phyloP scores from a whole-genome alignment of 1,284 basidiomycete species.

The Mrakiaceae sp. region DNA sequence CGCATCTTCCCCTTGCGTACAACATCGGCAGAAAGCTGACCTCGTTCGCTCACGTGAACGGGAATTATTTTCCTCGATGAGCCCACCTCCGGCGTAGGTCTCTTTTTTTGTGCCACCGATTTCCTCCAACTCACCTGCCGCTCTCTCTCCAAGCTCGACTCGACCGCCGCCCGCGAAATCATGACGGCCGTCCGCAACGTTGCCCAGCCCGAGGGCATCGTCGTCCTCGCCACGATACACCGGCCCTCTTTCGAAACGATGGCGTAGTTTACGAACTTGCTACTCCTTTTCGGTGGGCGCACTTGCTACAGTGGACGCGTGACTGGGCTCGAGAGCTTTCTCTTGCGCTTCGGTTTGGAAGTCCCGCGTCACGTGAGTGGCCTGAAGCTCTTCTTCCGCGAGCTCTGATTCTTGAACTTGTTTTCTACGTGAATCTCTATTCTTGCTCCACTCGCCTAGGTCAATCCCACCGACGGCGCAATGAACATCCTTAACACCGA shows the following conservation, averaged over 20 bases:
- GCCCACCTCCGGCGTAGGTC: constrained; percentile 29
- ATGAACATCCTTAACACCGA: constrained; percentile 29
- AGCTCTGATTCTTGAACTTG: too few species aligned
- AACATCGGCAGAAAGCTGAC: not conserved
- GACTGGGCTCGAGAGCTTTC: constrained; percentile 20
- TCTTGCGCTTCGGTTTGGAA: too few species aligned
- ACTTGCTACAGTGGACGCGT: constrained; percentile 24
- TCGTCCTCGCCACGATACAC: constrained; percentile 32
- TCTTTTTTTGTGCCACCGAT: not conserved
- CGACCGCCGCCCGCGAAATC: constrained; percentile 28
- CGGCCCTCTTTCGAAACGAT: constrained; percentile 31
- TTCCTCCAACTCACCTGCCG: not conserved
- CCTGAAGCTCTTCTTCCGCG: too few species aligned
- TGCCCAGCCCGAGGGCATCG: constrained; percentile 23
- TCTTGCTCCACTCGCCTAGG: constrained; percentile 11
- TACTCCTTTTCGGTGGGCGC: constrained; percentile 27
- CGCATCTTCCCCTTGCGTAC: not conserved
- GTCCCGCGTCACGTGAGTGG: too few species aligned
- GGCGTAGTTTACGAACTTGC: constrained; percentile 26
- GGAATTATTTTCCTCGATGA: constrained; percentile 37
- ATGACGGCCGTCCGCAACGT: constrained; percentile 25
- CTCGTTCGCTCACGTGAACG: not conserved
- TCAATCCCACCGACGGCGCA: constrained; percentile 29
- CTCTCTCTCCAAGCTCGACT: constrained; percentile 19
- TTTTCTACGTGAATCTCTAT: too few species aligned